These are phyloP conservation scores for Pouteria glomerata DNA, from an alignment of 148 eudicot genomes.

Conservation along the genomic window DNA sequence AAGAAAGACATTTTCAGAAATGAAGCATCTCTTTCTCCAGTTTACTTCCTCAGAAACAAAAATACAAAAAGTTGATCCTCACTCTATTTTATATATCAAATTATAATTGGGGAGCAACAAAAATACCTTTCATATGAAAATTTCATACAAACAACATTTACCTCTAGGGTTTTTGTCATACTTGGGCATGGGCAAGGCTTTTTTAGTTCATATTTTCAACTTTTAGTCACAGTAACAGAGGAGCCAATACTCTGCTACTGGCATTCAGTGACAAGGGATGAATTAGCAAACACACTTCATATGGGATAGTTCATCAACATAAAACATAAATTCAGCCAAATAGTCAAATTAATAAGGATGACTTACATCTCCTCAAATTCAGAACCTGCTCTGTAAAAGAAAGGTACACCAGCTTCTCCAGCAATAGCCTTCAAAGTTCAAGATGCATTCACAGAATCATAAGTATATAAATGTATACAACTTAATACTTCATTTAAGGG, in stretches of 20 bases:
- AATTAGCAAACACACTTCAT: neutral
- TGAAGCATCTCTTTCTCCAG: neutral
- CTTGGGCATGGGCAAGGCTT: neutral
- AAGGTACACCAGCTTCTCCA: constrained; percentile 99
- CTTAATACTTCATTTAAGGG: neutral
- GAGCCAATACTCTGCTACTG: neutral
- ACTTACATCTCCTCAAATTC: constrained; percentile 98
- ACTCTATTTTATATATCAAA: neutral
- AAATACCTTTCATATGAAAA: neutral
- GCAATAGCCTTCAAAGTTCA: constrained; percentile 76
- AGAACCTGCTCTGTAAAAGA: constrained; percentile 98
- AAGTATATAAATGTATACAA: neutral
- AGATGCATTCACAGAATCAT: constrained; percentile 13
- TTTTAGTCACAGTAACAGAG: neutral
- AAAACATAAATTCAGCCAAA: neutral
- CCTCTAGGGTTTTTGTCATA: neutral
- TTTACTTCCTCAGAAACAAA: neutral
- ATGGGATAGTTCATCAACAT: too few species aligned
- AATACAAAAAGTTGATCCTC: neutral
- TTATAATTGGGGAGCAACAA: neutral
- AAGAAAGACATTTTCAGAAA: neutral
- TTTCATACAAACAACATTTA: neutral
- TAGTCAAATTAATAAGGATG: constrained; percentile 1
- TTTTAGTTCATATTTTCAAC: neutral
- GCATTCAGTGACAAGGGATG: neutral